These are phyloP conservation scores for Boletus rubescentipes DNA, from an alignment of 768 basidiomycete genomes.

Conservation along the genomic window DNA sequence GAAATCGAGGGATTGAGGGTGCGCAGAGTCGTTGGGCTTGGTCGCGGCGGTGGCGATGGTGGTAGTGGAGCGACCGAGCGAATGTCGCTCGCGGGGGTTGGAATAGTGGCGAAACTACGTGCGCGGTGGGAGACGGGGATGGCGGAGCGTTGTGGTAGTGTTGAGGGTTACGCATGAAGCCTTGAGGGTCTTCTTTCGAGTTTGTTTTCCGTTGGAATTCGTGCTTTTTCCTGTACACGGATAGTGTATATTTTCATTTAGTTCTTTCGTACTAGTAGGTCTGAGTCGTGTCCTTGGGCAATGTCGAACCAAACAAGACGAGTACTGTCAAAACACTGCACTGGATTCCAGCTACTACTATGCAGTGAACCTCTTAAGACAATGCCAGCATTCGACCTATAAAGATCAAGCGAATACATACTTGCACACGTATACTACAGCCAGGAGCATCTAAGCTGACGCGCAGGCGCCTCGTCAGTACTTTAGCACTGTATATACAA, in stretches of 20 bases:
- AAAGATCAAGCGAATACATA: not conserved
- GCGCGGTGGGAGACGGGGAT: constrained; percentile 19
- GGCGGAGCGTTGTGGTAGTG: not conserved
- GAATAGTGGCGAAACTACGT: constrained; percentile 23
- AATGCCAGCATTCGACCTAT: not conserved
- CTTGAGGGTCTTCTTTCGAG: no score
- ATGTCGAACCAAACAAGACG: not conserved
- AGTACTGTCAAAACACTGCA: not conserved
- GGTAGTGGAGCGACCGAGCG: not conserved
- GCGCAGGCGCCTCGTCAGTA: not conserved
- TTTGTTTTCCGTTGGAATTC: not conserved
- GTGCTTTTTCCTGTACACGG: not conserved
- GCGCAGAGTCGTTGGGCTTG: not conserved
- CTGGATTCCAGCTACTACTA: not conserved
- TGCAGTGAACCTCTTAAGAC: not conserved
- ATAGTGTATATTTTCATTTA: not conserved
- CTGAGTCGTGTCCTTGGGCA: no score
- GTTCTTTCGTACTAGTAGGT: not conserved
- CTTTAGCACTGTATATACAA: not conserved
- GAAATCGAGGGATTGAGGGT: constrained; percentile 9
- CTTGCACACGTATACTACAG: not conserved
- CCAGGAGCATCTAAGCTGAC: not conserved
- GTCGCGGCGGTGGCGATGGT: not conserved
- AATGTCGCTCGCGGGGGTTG: constrained; percentile 4
- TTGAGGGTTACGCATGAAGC: not conserved